Evolutionary conservation across 2,329 filamentous ascomycete species (phyloP), one percentile per base, ranked within the genome.

Genomic region (Cercospora beticola): DNA sequence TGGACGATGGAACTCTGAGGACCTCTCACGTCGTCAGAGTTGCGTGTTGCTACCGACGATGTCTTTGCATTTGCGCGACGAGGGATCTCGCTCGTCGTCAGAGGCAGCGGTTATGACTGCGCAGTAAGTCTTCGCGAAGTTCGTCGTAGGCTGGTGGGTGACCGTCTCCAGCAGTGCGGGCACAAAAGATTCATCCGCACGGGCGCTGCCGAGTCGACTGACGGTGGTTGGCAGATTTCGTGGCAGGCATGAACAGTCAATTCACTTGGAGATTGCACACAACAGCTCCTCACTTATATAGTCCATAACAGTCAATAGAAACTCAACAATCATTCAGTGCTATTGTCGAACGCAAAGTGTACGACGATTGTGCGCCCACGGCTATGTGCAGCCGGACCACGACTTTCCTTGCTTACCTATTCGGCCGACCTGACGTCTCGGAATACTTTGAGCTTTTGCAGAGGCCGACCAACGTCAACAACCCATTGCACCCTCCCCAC

Each of bases 11-110:
- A 71, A 74, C 76, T 77, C 76, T 75, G 74, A 73, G 73, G 74
- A 79, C 75, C 77, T 79, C 78, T 79, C 77, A 78, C 77, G 74
- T 76, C 73, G 70, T 71, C 73, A 75, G 76, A 76, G 76, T 75
- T 74, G 30, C 69, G 67, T 68, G 60, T 66, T 76, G 74, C 71
- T 77, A 76, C 74, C 72, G 73, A 52, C 72, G 70, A 67, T 65
- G 72, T 71, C 71, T 74, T 69, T 72, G 75, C 77, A 78, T 78
- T 70, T 65, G 69, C 70, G 70, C 70, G 65, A 70, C 64, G 64
- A 56, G 33, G 26, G 5, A 6, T 16, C 26, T n/a, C 31, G 28
- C 46, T 46, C 52, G 52, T 65, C 62, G 36, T 40, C 36, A 40
- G 36, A 7, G 36, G 5, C 36, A 57, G 43, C 8, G 26, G 21